These are phyloP conservation scores for Dioszegia hungarica DNA, from an alignment of 768 basidiomycete species.

Conservation along the genomic window DNA sequence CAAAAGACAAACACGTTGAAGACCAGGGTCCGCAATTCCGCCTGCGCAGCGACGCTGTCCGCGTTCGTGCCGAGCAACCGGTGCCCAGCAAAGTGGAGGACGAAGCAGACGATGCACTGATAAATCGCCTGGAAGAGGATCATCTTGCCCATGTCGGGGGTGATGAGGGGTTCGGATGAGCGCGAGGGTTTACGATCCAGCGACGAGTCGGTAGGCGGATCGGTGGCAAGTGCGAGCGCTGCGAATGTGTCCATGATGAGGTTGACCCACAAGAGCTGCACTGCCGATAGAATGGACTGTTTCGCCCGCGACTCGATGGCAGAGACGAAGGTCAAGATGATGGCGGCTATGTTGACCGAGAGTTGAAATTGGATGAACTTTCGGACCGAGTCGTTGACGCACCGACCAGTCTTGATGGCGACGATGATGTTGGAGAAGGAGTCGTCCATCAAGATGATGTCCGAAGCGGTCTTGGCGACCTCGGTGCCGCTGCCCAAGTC, in stretches of 20 bases:
- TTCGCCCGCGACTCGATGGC: slow-evolving; percentile 74
- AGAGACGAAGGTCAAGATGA: slow-evolving; percentile 85
- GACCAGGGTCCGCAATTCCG: slow-evolving; percentile 73
- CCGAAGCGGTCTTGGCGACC: slow-evolving; percentile 97
- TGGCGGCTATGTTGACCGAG: slow-evolving; percentile 84
- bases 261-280: slow-evolving; percentile 97
- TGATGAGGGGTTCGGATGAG: slow-evolving; percentile 81
- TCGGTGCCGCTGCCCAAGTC: too few relatives aligned
- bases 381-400: slow-evolving; percentile 93
- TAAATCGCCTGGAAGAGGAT: slow-evolving; percentile 84
- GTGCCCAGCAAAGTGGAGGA: slow-evolving; percentile 81
- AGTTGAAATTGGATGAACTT: slow-evolving; percentile 91
- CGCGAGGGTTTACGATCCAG: slow-evolving; percentile 87
- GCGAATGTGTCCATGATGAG: slow-evolving; percentile 73
- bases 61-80: slow-evolving; percentile 58
- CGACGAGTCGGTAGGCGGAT: slow-evolving; percentile 70
- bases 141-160: slow-evolving; percentile 93
- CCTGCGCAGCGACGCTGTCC: slow-evolving; percentile 4
- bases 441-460: slow-evolving; percentile 85
- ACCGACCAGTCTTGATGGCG: slow-evolving; percentile 98
- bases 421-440: slow-evolving; percentile 85
- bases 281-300: slow-evolving; percentile 79
- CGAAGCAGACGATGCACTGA: slow-evolving; percentile 72
- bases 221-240: slow-evolving; percentile 88
- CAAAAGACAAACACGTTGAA: slow-evolving; percentile 98